These are phyloP conservation scores for Fulvia fulva DNA, from an alignment of 2,329 filamentous ascomycete species.

Conservation along the genomic window DNA sequence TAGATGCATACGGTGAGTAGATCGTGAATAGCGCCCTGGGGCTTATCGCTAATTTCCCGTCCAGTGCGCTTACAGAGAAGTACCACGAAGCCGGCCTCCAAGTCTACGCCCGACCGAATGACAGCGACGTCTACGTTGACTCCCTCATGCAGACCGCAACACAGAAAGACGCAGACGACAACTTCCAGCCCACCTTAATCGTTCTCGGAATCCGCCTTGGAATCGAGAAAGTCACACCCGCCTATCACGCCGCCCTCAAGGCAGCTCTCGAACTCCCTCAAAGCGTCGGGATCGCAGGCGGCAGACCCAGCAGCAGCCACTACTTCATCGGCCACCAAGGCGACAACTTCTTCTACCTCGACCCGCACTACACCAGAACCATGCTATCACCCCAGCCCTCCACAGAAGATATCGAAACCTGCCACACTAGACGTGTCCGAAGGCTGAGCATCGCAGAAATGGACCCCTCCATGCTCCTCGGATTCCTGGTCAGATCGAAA, in stretches of 20 bases:
- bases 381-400: conserved; percentile 60
- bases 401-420: conserved; percentile 70
- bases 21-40: conserved; percentile 14
- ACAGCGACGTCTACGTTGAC: conserved; percentile 89
- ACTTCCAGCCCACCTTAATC: conserved; percentile 80
- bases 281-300: conserved; percentile 93
- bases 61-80: conserved; percentile 69
- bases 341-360: conserved; percentile 84
- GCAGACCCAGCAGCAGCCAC: conserved; percentile 84
- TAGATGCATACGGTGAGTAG: conserved; percentile 79
- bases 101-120: conserved; percentile 86
- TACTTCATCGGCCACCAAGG: conserved; percentile 73
- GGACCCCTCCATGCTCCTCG: conserved; percentile 97
- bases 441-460: conserved; percentile 83
- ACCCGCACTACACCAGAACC: conserved; percentile 82
- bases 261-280: conserved; percentile 80
- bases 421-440: conserved; percentile 81
- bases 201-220: conserved; percentile 84
- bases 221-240: conserved; percentile 88
- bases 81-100: conserved; percentile 60
- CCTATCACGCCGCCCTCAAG: conserved; percentile 93
- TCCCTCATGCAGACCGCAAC: conserved; percentile 71
- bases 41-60: conserved; percentile 11
- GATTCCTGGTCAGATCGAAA: conserved; percentile 78
- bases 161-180: conserved; percentile 55